Conservation (phyloP, 768 basidiomycete species). For the Daedaleopsis nitida region DNA sequence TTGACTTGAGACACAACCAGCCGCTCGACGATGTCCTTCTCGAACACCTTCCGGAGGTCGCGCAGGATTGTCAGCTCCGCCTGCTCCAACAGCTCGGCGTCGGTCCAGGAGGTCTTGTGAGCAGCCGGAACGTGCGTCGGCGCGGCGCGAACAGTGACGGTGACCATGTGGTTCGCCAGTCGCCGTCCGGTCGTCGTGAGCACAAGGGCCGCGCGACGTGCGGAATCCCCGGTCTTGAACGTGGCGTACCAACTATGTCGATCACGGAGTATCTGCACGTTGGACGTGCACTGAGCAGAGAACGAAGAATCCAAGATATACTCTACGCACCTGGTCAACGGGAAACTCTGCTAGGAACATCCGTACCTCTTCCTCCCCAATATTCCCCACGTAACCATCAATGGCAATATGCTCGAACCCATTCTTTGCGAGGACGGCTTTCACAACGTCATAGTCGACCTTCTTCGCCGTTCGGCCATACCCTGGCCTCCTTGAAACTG, state of each 20-base stretch:
- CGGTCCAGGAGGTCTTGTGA: slow-evolving; percentile 50
- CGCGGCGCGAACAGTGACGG: slow-evolving; percentile 50
- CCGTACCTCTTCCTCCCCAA: slow-evolving; percentile 68
- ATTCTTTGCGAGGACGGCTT: slow-evolving; percentile 58
- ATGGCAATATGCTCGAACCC: slow-evolving; percentile 69
- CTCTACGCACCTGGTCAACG: slow-evolving; percentile 63
- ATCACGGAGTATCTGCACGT: slow-evolving; percentile 65
- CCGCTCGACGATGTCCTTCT: slow-evolving; percentile 67
- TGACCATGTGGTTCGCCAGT: slow-evolving; percentile 62
- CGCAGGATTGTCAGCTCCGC: slow-evolving; percentile 58
- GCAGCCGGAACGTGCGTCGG: slow-evolving; percentile 37
- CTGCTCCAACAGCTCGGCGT: slow-evolving; percentile 52
- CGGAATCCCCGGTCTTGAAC: slow-evolving; percentile 63
- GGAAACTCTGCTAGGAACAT: slow-evolving; percentile 71
- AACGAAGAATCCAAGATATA: slow-evolving; percentile 11
- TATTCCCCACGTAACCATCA: slow-evolving; percentile 50
- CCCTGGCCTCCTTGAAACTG: slow-evolving; percentile 42
- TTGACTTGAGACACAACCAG: slow-evolving; percentile 57
- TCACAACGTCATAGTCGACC: slow-evolving; percentile 39
- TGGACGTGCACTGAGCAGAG: slow-evolving; percentile 1
- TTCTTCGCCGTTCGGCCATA: slow-evolving; percentile 32
- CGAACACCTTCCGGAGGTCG: slow-evolving; percentile 56
- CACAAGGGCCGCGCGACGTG: slow-evolving; percentile 68
- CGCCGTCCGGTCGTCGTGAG: slow-evolving; percentile 53
- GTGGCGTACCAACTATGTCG: slow-evolving; percentile 79